phyloP scores from a whole-genome alignment of 2,329 filamentous ascomycete genomes.

The Didymella pomorum region DNA sequence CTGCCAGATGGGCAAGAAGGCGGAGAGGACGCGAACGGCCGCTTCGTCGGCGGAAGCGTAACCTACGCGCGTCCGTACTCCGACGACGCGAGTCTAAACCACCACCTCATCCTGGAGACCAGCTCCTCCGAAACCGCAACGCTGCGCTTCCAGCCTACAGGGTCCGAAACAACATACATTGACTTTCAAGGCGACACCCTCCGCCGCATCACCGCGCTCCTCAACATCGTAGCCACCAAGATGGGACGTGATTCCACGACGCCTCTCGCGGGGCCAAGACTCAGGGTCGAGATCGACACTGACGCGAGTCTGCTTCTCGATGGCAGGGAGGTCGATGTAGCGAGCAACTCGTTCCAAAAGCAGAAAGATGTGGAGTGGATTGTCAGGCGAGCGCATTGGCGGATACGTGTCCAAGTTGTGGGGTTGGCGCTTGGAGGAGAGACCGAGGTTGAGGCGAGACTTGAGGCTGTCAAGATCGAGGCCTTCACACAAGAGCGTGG shows the following conservation, averaged over 20 bases:
- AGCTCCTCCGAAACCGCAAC: slow-evolving; percentile 53
- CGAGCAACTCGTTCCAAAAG: background rate
- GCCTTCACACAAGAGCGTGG: background rate
- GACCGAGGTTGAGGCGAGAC: background rate
- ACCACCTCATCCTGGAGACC: slow-evolving; percentile 77
- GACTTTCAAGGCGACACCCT: slow-evolving; percentile 78
- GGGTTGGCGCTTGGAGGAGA: background rate
- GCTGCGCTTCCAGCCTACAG: too few species aligned
- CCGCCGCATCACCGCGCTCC: slow-evolving; percentile 73
- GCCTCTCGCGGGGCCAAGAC: too few species aligned
- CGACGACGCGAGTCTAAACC: slow-evolving; percentile 74
- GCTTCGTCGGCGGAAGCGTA: slow-evolving; percentile 63
- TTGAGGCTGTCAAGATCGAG: slow-evolving; percentile 1
- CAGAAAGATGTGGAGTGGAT: slow-evolving; percentile 31
- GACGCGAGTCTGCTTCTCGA: slow-evolving; percentile 50
- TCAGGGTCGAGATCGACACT: too few species aligned
- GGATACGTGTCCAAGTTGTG: slow-evolving; percentile 62
- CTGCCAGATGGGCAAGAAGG: slow-evolving; percentile 55
- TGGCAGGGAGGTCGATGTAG: background rate
- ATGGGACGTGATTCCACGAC: slow-evolving; percentile 69
- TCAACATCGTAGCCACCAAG: slow-evolving; percentile 83
- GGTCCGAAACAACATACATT: too few species aligned
- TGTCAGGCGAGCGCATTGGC: slow-evolving; percentile 52
- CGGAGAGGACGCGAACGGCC: slow-evolving; percentile 49
- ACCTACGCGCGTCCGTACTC: slow-evolving; percentile 85